Evolutionary conservation across 1,139 yeast species (phyloP).

Genomic region (Geotrichum australiense): DNA sequence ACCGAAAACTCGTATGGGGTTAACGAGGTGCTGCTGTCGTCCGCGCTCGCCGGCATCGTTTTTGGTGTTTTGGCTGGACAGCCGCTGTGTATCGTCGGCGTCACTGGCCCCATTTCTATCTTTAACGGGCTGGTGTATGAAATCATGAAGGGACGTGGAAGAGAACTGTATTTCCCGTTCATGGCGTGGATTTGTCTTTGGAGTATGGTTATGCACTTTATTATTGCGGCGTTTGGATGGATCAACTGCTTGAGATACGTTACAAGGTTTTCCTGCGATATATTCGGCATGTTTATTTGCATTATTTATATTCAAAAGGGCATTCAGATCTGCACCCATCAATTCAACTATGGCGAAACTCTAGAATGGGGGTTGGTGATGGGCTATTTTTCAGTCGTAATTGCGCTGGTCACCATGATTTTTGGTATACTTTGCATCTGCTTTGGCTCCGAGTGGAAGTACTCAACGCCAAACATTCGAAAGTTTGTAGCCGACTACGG

Average conservation of each 20-base stretch:
- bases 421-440: constrained; percentile 62
- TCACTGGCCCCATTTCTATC: constrained; percentile 83
- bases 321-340: constrained; percentile 66
- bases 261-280: constrained; percentile 82
- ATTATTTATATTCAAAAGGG: constrained; percentile 90
- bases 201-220: constrained; percentile 77
- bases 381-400: constrained; percentile 71
- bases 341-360: constrained; percentile 42
- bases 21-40: constrained; percentile 75
- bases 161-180: constrained; percentile 72
- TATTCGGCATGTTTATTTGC: constrained; percentile 87
- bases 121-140: constrained; percentile 90
- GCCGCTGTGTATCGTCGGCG: constrained; percentile 95
- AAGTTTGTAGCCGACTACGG: constrained; percentile 80
- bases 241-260: constrained; percentile 66
- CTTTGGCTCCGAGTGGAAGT: constrained; percentile 54
- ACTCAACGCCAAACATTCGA: constrained; percentile 53
- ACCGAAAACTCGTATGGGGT: constrained; percentile 84
- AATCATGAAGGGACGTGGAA: constrained; percentile 52
- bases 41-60: constrained; percentile 82
- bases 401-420: constrained; percentile 65
- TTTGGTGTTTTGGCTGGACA: constrained; percentile 86
- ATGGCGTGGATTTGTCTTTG: constrained; percentile 96
- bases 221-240: constrained; percentile 63
- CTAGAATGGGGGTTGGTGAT: constrained; percentile 38